These are phyloP conservation scores for Triticum timopheevii DNA, from an alignment of 176 grass and related monocot genomes.

Conservation along the genomic window DNA sequence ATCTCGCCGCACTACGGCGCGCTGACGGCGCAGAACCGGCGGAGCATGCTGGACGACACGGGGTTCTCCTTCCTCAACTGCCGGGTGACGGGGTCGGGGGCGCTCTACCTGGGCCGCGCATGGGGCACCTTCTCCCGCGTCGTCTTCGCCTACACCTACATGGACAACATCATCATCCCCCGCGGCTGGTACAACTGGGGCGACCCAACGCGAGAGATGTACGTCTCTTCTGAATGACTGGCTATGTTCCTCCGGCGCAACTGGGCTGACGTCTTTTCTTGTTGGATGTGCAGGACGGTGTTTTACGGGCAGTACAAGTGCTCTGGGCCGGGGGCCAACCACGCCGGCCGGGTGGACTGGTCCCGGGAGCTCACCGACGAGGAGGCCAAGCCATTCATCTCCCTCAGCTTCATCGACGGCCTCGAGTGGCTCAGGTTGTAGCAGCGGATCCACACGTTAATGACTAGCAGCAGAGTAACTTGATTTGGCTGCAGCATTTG, in stretches of 20 bases:
- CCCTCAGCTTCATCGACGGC: conserved; percentile 79
- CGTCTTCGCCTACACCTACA: conserved; percentile 95
- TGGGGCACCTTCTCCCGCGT: conserved; percentile 97
- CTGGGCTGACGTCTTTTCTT: too few species aligned
- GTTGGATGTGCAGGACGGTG: conserved; percentile 64
- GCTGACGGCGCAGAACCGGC: conserved; percentile 85
- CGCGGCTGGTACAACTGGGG: conserved; percentile 93
- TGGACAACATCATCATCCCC: conserved; percentile 93
- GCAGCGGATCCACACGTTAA: background rate
- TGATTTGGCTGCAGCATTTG: conserved; percentile 1
- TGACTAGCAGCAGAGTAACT: background rate
- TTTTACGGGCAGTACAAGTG: conserved; percentile 99
- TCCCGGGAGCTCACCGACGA: conserved; percentile 92
- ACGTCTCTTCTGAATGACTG: background rate
- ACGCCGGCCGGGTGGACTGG: conserved; percentile 72
- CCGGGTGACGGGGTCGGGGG: conserved; percentile 80
- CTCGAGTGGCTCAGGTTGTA: conserved; percentile 72
- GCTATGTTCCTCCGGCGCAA: background rate
- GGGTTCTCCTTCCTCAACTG: conserved; percentile 96
- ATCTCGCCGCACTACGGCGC: conserved; percentile 79
- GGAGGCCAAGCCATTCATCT: conserved; percentile 87
- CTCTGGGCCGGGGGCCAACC: conserved; percentile 67
- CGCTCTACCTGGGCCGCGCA: conserved; percentile 82
- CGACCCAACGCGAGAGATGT: conserved; percentile 85
- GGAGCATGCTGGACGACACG: conserved; percentile 81